Evolutionary conservation across 179 eudicot species (phyloP).

Genomic region (Beta corolliflora): DNA sequence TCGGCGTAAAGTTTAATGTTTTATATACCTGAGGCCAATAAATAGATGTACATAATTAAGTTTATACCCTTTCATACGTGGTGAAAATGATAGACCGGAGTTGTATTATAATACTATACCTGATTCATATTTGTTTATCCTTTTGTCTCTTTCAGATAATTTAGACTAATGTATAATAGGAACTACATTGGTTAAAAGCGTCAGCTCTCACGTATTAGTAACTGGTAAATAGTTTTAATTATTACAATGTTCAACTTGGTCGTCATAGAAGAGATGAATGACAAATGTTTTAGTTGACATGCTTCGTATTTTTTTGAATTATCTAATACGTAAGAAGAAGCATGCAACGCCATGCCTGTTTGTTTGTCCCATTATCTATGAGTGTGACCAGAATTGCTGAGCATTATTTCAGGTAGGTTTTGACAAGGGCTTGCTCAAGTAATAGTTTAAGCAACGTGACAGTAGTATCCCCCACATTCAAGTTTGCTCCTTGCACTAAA

Average conservation of each 20-base stretch:
- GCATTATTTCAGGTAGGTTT: not conserved
- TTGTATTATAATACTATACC: too few species aligned
- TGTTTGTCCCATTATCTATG: not conserved
- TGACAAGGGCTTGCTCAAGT: not conserved
- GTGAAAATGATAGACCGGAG: not conserved
- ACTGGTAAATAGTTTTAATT: not conserved
- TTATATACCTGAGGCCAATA: not conserved
- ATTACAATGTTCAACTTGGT: constrained; percentile 10
- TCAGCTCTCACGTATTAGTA: constrained; percentile 24
- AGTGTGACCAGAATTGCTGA: not conserved
- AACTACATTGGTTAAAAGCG: constrained; percentile 6
- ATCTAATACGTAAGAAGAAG: not conserved
- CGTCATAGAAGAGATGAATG: constrained; percentile 14
- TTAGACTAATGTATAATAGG: not conserved
- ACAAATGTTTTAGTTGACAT: constrained; percentile 13
- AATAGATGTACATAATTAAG: not conserved
- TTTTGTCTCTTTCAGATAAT: constrained; percentile 8
- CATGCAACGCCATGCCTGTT: constrained; percentile 10
- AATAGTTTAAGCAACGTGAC: too few species aligned
- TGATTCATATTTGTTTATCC: too few species aligned
- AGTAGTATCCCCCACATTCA: too few species aligned
- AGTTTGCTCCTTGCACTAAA: too few species aligned
- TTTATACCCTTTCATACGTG: not conserved
- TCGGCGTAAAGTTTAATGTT: not conserved
- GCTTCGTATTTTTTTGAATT: not conserved